phyloP scores from a whole-genome alignment of 169 alveolate genomes.

The Cystoisospora suis region DNA sequence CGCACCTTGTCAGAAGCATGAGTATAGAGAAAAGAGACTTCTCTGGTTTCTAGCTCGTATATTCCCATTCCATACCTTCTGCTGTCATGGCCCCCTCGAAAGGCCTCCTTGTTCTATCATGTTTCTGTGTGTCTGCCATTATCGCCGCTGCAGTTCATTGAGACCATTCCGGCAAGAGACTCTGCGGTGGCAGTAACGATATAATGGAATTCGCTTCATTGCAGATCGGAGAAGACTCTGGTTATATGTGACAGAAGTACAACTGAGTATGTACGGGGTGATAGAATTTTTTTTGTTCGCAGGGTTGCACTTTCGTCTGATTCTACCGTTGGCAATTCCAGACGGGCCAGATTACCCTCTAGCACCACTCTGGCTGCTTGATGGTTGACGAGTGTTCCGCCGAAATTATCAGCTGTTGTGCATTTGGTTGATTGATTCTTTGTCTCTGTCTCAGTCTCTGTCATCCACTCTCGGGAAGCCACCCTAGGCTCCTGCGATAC shows the following conservation, averaged over 20 bases:
- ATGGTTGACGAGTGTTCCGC: not conserved
- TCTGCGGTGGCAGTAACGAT: too few species aligned
- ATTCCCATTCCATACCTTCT: too few species aligned
- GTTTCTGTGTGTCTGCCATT: not conserved
- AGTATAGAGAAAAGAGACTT: too few species aligned
- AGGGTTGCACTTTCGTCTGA: not conserved
- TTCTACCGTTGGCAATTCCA: not conserved
- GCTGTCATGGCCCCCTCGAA: too few species aligned
- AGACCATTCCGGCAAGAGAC: too few species aligned
- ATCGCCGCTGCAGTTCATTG: not conserved
- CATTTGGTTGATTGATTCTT: not conserved
- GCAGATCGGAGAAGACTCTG: too few species aligned
- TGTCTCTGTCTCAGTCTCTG: not conserved
- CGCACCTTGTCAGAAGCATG: too few species aligned
- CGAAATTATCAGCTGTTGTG: not conserved
- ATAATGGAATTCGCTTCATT: too few species aligned
- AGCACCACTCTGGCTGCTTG: not conserved
- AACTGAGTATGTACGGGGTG: too few species aligned
- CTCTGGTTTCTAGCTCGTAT: too few species aligned
- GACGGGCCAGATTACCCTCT: not conserved
- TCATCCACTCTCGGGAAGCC: not conserved
- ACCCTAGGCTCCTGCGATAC: conserved; percentile 23
- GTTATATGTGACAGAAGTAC: too few species aligned
- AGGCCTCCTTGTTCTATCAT: too few species aligned
- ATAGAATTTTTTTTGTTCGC: not conserved